Conservation (phyloP, 1,284 basidiomycete genomes). For the Marasmius fiardii region DNA sequence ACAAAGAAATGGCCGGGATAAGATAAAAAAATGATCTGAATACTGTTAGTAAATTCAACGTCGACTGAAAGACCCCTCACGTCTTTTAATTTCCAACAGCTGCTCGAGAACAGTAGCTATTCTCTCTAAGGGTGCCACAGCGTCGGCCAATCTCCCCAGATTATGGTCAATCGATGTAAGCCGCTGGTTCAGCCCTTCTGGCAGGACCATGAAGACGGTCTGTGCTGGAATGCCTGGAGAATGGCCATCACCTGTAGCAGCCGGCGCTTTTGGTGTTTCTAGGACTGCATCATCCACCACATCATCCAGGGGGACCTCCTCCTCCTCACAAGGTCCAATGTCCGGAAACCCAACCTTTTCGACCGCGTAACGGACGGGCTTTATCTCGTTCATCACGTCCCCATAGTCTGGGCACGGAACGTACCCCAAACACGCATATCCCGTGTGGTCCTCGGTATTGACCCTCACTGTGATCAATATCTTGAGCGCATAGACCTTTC, state of each 20-base stretch:
- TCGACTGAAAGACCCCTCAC: too few relatives aligned
- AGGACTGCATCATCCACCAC: slow-evolving; percentile 19
- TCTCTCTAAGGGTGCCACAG: too few relatives aligned
- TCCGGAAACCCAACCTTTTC: slow-evolving; percentile 27
- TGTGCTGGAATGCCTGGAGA: not conserved
- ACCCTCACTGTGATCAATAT: slow-evolving; percentile 29
- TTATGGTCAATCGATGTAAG: slow-evolving; percentile 29
- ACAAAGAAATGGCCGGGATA: too few relatives aligned
- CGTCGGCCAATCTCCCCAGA: too few relatives aligned
- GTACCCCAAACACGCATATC: slow-evolving; percentile 30
- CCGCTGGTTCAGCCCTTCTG: slow-evolving; percentile 23
- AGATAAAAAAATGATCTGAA: too few relatives aligned
- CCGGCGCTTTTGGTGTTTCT: slow-evolving; percentile 14
- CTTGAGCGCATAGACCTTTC: slow-evolving; percentile 36
- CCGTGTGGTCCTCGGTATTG: slow-evolving; percentile 18
- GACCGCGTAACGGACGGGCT: slow-evolving; percentile 29
- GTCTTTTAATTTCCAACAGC: slow-evolving; percentile 22
- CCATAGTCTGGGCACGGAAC: slow-evolving; percentile 32
- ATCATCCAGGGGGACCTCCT: slow-evolving; percentile 24
- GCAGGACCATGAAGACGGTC: slow-evolving; percentile 13
- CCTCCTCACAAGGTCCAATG: slow-evolving; percentile 18
- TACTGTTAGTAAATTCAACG: too few relatives aligned
- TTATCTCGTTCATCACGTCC: slow-evolving; percentile 21
- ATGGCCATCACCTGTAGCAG: not conserved
- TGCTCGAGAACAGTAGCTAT: slow-evolving; percentile 30